Percentiles rank a stretch among this genome's conserved stretches.
These are phyloP conservation scores for Botrytis tulipae DNA, from an alignment of 2,329 filamentous ascomycete species.

Conservation along the genomic window DNA sequence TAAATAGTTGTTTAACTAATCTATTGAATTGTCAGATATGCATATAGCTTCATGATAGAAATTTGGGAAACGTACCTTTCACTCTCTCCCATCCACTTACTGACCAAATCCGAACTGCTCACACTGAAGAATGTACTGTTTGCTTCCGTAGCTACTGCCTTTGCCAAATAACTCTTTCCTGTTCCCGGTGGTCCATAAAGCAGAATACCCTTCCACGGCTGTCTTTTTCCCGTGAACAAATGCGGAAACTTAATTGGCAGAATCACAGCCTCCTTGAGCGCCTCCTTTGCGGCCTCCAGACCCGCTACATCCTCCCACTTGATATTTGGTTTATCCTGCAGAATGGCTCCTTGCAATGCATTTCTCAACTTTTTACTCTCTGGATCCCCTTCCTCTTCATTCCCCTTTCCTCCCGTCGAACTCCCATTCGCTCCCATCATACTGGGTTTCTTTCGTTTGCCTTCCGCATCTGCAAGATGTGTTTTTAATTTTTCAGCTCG, in stretches of 20 bases:
- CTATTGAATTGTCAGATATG: conserved; percentile 23
- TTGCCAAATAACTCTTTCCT: conserved; percentile 95
- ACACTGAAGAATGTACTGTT: conserved; percentile 99
- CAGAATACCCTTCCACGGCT: conserved; percentile 97
- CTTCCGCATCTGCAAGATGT: conserved; percentile 74
- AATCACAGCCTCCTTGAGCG: conserved; percentile 95
- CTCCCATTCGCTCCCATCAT: conserved; percentile 72
- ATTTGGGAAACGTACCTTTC: conserved; percentile 65
- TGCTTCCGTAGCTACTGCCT: conserved; percentile 95
- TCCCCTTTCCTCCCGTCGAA: conserved; percentile 58
- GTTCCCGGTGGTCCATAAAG: conserved; percentile 95
- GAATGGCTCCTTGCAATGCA: conserved; percentile 85
- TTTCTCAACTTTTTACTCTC: conserved; percentile 94
- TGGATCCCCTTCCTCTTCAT: conserved; percentile 71
- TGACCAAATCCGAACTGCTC: conserved; percentile 93
- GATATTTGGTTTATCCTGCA: conserved; percentile 93
- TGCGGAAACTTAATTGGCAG: conserved; percentile 98
- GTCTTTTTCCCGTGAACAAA: conserved; percentile 90
- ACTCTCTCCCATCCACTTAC: conserved; percentile 99
- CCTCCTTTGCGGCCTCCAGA: conserved; percentile 90
- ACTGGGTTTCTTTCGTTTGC: conserved; percentile 67
- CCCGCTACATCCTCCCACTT: conserved; percentile 98
- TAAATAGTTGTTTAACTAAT: conserved; percentile 93
- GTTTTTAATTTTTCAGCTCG: conserved; percentile 96
- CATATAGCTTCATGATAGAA: no score